These are phyloP conservation scores for Leccinum olivaceoglutinosum DNA, from an alignment of 1,284 basidiomycete genomes.

Conservation along the genomic window DNA sequence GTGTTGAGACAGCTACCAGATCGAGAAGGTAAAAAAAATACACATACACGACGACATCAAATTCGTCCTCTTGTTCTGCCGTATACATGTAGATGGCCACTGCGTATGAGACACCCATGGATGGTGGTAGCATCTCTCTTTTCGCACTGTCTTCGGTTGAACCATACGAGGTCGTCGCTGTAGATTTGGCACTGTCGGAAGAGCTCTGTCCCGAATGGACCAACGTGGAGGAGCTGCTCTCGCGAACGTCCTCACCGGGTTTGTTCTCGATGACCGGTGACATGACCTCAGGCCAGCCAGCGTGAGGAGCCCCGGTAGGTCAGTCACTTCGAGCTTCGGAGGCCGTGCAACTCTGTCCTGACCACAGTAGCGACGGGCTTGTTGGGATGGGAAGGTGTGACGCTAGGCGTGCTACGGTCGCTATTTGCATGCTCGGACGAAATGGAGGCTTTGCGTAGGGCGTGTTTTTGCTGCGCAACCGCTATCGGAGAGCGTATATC, in stretches of 20 bases:
- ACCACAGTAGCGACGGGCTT: slow-evolving; percentile 23
- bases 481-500: slow-evolving; percentile 96
- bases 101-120: slow-evolving; percentile 74
- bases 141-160: slow-evolving; percentile 22
- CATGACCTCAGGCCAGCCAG: slow-evolving; percentile 70
- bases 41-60: slow-evolving; percentile 91
- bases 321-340: slow-evolving; percentile 61
- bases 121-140: slow-evolving; percentile 45
- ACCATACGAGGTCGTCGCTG: slow-evolving; percentile 10
- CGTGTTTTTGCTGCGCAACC: slow-evolving; percentile 92
- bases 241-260: slow-evolving; percentile 32
- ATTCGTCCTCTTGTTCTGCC: slow-evolving; percentile 96
- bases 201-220: slow-evolving; percentile 15
- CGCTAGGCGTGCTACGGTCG: slow-evolving; percentile 16
- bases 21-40: slow-evolving; percentile 2
- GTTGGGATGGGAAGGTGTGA: slow-evolving; percentile 17
- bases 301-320: slow-evolving; percentile 44
- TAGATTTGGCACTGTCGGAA: slow-evolving; percentile 19
- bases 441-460: slow-evolving; percentile 65
- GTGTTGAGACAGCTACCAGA: slow-evolving; percentile 11
- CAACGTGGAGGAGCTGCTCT: slow-evolving; percentile 18
- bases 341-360: slow-evolving; percentile 42
- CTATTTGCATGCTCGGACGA: slow-evolving; percentile 24
- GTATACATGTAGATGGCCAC: slow-evolving; percentile 93
- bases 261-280: slow-evolving; percentile 55